These are phyloP conservation scores for Ganoderma lucidum DNA, from an alignment of 1,284 basidiomycete genomes.

Conservation along the genomic window DNA sequence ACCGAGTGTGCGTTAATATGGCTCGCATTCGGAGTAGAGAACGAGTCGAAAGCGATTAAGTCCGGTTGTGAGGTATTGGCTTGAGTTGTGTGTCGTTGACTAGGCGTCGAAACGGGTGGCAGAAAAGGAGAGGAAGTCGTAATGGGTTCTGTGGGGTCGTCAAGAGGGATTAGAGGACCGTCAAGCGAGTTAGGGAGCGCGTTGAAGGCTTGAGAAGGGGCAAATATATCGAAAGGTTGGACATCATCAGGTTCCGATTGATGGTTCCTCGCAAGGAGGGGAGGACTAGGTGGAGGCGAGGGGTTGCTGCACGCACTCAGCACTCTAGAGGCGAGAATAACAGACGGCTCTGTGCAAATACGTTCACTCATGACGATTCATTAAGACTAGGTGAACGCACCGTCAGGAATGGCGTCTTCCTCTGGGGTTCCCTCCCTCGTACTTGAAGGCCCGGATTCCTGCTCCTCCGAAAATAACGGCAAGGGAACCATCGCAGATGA, in stretches of 20 bases:
- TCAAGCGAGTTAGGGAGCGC: not conserved
- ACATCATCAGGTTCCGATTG: slow-evolving; percentile 13
- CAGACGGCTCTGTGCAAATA: slow-evolving; percentile 62
- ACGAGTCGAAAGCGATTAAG: slow-evolving; percentile 53
- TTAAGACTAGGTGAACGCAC: slow-evolving; percentile 33
- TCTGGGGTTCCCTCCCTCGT: slow-evolving; percentile 34
- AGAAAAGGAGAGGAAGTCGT: slow-evolving; percentile 13
- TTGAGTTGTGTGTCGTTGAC: slow-evolving; percentile 5
- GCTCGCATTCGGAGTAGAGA: slow-evolving; percentile 35
- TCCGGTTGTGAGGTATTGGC: slow-evolving; percentile 37
- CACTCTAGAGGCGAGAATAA: slow-evolving; percentile 67
- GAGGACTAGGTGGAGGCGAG: slow-evolving; percentile 68
- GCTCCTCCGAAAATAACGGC: slow-evolving; percentile 42
- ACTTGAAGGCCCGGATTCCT: slow-evolving; percentile 27
- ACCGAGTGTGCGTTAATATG: slow-evolving; percentile 19
- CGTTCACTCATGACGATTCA: slow-evolving; percentile 6
- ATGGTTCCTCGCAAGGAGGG: slow-evolving; percentile 13
- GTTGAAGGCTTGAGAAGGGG: not conserved
- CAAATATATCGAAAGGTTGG: slow-evolving; percentile 18
- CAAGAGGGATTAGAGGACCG: slow-evolving; percentile 18
- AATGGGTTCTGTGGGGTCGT: slow-evolving; percentile 15
- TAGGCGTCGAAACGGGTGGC: slow-evolving; percentile 12
- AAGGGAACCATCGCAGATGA: slow-evolving; percentile 45
- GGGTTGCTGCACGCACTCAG: slow-evolving; percentile 76
- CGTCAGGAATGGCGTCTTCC: slow-evolving; percentile 39